Conservation (phyloP, 129 eudicot genomes). For the Apium graveolens region DNA sequence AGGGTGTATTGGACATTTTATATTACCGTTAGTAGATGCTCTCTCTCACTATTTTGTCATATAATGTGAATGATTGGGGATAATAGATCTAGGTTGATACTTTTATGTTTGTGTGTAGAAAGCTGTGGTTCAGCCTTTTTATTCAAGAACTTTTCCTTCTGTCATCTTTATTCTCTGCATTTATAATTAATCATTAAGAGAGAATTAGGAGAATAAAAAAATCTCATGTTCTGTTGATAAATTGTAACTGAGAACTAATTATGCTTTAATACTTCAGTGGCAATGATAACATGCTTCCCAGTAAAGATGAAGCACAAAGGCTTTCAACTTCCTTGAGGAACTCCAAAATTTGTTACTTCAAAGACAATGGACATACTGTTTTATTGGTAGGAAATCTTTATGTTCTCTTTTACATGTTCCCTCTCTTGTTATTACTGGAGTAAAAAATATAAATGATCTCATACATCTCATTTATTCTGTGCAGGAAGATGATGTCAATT, state of each 20-base stretch:
- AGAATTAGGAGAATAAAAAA: neutral
- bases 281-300: constrained; percentile 93
- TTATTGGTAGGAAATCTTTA: constrained; percentile 41
- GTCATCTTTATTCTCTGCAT: too few relatives aligned
- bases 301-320: constrained; percentile 75
- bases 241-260: neutral
- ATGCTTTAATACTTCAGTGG: constrained; percentile 48
- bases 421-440: neutral
- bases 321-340: constrained; percentile 46
- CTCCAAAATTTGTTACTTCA: constrained; percentile 61
- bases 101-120: too few relatives aligned
- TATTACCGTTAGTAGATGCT: too few relatives aligned
- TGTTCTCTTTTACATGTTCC: neutral
- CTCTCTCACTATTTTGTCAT: too few relatives aligned
- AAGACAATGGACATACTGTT: constrained; percentile 92
- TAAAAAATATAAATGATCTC: neutral
- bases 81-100: too few relatives aligned
- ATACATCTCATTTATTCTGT: neutral
- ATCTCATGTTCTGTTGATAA: neutral
- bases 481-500: constrained; percentile 90
- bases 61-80: too few relatives aligned
- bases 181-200: too few relatives aligned
- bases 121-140: too few relatives aligned
- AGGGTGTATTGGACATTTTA: too few relatives aligned
- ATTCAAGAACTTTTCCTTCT: too few relatives aligned